These are phyloP conservation scores for Neopestalotiopsis clavispora DNA, from an alignment of 2,329 filamentous ascomycete genomes.

Conservation along the genomic window DNA sequence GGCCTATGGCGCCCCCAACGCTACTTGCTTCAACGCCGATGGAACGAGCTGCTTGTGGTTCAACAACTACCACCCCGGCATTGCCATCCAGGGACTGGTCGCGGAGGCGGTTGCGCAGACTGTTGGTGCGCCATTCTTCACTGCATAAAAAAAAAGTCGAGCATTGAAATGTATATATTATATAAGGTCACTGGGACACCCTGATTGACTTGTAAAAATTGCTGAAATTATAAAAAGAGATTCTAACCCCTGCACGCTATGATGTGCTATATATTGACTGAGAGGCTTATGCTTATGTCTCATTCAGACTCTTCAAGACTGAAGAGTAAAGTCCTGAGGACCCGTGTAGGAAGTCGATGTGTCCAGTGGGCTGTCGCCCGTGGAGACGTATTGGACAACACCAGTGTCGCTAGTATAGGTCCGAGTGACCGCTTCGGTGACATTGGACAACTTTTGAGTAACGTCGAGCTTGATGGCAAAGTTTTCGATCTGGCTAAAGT, in stretches of 20 bases:
- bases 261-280: no score
- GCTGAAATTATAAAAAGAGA: no score
- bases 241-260: no score
- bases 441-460: neutral
- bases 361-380: neutral
- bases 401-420: neutral
- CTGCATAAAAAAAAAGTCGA: neutral
- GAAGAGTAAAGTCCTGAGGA: neutral
- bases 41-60: slow-evolving; percentile 27
- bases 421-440: neutral
- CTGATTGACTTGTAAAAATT: no score
- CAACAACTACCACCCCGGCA: slow-evolving; percentile 26
- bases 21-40: slow-evolving; percentile 24
- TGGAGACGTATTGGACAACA: neutral
- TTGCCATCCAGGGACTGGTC: slow-evolving; percentile 26
- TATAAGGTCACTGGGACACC: no score
- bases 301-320: neutral
- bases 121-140: slow-evolving; percentile 15
- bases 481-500: neutral
- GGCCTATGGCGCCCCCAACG: slow-evolving; percentile 26
- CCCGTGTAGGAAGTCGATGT: neutral
- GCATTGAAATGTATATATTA: no score
- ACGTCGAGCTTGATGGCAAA: neutral
- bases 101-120: slow-evolving; percentile 21
- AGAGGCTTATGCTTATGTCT: no score